These are phyloP conservation scores for Diplodia seriata DNA, from an alignment of 2,329 filamentous ascomycete genomes.

Conservation along the genomic window DNA sequence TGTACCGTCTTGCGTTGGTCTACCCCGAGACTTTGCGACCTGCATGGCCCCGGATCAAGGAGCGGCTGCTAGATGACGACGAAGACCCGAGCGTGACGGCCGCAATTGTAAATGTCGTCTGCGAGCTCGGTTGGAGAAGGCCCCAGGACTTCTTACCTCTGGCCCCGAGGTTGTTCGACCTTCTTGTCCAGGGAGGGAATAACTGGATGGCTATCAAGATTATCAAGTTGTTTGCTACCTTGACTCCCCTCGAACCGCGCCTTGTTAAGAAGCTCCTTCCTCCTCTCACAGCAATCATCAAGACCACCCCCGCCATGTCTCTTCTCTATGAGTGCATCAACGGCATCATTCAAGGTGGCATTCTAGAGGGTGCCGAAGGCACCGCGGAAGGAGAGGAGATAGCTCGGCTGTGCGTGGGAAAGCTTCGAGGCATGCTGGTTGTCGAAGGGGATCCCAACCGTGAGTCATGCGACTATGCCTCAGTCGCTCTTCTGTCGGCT, in stretches of 20 bases:
- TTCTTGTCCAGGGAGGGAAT: constrained; percentile 89
- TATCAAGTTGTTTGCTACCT: constrained; percentile 95
- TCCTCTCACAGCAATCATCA: constrained; percentile 89
- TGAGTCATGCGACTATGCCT: constrained; percentile 57
- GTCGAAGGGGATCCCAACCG: constrained; percentile 92
- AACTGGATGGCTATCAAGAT: constrained; percentile 99
- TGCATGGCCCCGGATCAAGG: constrained; percentile 97
- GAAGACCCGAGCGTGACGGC: constrained; percentile 94
- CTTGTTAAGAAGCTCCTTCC: constrained; percentile 90
- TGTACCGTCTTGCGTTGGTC: constrained; percentile 93
- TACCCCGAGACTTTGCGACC: constrained; percentile 92
- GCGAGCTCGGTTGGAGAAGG: constrained; percentile 91
- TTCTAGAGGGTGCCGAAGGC: constrained; percentile 82
- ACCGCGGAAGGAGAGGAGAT: constrained; percentile 87
- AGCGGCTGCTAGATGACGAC: constrained; percentile 84
- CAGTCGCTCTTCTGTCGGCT: not conserved
- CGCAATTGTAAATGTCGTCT: constrained; percentile 95
- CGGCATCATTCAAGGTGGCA: constrained; percentile 95
- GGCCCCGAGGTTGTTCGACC: constrained; percentile 88
- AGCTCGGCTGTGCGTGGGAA: constrained; percentile 87
- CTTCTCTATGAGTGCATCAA: constrained; percentile 97
- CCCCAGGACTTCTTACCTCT: constrained; percentile 93
- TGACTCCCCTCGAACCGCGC: constrained; percentile 90
- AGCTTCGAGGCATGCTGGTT: constrained; percentile 91
- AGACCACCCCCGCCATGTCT: constrained; percentile 97